Conservation (phyloP, 2,329 filamentous ascomycete genomes). For the Pseudogymnoascus sp. region DNA sequence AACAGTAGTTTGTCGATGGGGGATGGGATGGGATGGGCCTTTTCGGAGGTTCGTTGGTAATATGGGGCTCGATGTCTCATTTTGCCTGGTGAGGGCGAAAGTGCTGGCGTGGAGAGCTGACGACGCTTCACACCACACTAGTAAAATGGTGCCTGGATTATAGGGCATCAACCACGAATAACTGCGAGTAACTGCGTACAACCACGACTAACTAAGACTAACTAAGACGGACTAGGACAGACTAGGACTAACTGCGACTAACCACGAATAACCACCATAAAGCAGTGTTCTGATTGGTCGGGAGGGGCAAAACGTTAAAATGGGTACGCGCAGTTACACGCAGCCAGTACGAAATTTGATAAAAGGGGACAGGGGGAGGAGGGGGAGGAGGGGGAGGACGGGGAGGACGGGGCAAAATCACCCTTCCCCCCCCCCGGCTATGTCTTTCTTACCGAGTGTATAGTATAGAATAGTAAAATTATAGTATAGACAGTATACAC, state of each 20-base stretch:
- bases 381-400: background rate
- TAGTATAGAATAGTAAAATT: background rate
- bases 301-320: background rate
- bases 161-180: background rate
- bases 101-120: slow-evolving; percentile 10
- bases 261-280: background rate
- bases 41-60: background rate
- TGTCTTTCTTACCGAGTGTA: background rate
- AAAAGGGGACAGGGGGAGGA: background rate
- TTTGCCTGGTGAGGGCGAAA: slow-evolving; percentile 8
- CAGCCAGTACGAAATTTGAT: background rate
- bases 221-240: background rate
- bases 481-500: background rate
- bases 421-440: background rate
- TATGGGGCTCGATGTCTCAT: background rate
- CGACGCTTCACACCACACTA: slow-evolving; percentile 10
- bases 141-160: background rate
- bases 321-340: slow-evolving; percentile 3
- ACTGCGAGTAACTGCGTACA: background rate
- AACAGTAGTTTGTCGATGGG: background rate
- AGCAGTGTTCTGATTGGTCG: background rate
- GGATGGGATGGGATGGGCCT: background rate
- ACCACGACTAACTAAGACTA: too few species aligned
- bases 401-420: background rate
- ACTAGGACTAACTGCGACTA: background rate